Base-by-base conservation (phyloP, 1,139 yeast genomes). In the Kodamaea sp. region DNA sequence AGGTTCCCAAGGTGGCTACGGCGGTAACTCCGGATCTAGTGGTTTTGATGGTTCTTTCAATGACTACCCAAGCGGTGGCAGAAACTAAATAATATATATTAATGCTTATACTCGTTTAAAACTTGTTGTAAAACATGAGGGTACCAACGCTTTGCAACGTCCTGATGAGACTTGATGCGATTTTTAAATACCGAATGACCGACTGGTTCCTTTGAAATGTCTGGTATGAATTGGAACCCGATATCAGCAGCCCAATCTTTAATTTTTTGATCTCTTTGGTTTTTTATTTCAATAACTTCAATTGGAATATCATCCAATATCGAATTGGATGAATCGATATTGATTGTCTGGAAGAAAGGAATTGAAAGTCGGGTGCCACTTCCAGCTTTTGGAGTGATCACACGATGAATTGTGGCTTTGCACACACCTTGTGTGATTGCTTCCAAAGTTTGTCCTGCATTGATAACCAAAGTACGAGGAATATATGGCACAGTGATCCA, bases 341-440 rank as follows among this genome's bases (percentile, higher is more conserved):
- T 68, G 39, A 76, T 73, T 6, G 79, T 73, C 50, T 70, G 79
- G 56, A 77, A 77, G 53, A 75, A 75, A 1, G 82, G 80, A 11
- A 77, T 62, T 7, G 79, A 74, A 10, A 76, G 56, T 36, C 82
- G 54, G 8, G 79, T 75, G 1, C 81, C 81, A 6, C 66, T 48
- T 0, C 81, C 82, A 2, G 72, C 60, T 15, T 62, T 51, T 0
- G 87, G 86, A 1, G 78, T 70, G 34, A 73, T 49, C 2, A 81
- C 88, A 37, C 81, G 62, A 54, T 82, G 89, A 15, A 81, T 79
- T 0, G 88, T 81, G n/a, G 88, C 84, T 47, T 66, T 73, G 50
- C 80, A 75, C 4, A 73, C 75, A 4, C 80, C 81, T 38, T 65
- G 67, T 2, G 80, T 70, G 15, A 76, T 63, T 12, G 78, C 76